Conservation (phyloP, 805 yeast species). For the Saccharomyces jurei region DNA sequence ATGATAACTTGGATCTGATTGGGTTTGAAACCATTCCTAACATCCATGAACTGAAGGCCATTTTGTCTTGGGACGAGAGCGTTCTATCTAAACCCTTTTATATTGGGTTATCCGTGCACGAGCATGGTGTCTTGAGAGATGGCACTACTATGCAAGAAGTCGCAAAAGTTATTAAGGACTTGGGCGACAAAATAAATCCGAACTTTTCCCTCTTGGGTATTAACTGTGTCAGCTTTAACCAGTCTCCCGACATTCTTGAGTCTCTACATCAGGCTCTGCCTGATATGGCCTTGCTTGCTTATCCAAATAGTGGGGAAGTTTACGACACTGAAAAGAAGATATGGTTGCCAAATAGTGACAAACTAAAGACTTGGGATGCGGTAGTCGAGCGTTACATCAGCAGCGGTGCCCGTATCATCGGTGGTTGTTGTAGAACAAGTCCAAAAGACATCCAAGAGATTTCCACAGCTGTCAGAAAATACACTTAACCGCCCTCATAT, state of each 20-base stretch:
- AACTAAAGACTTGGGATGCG: constrained; percentile 32
- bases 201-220: constrained; percentile 50
- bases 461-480: constrained; percentile 10
- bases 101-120: constrained; percentile 36
- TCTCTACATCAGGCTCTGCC: constrained; percentile 16
- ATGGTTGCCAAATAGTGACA: constrained; percentile 33
- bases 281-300: constrained; percentile 40
- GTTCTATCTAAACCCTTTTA: constrained; percentile 37
- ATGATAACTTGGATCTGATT: constrained; percentile 43
- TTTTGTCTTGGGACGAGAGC: constrained; percentile 35
- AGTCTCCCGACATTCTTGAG: constrained; percentile 35
- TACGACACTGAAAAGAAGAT: constrained; percentile 42
- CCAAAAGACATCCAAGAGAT: constrained; percentile 36
- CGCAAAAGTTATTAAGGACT: constrained; percentile 14
- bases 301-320: constrained; percentile 71
- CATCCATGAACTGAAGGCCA: constrained; percentile 44
- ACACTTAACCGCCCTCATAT: neutral
- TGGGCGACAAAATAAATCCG: constrained; percentile 14
- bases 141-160: constrained; percentile 38
- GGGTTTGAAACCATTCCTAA: constrained; percentile 71
- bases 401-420: constrained; percentile 44
- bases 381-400: constrained; percentile 35
- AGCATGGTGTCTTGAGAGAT: constrained; percentile 37
- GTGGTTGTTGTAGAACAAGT: constrained; percentile 71
- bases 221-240: constrained; percentile 52